A percentile compares a stretch with the other conserved stretches of the same genome.
These are phyloP conservation scores for Rhizopus sp. DNA, from an alignment of 371 early-diverging fungal genomes.

Conservation along the genomic window DNA sequence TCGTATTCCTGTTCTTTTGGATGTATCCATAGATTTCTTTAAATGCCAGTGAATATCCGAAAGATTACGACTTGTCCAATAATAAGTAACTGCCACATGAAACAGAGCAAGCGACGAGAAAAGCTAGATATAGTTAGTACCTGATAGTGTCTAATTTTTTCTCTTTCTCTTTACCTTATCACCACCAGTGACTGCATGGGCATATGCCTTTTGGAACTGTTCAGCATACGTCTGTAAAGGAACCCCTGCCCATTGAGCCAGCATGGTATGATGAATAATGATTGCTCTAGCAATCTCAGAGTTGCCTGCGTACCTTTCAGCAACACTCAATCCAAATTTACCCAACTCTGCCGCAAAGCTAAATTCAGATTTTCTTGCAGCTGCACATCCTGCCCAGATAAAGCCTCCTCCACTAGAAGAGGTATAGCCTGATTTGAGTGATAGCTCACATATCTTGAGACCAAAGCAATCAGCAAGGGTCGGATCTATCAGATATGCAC, in stretches of 20 bases:
- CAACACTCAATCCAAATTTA: conserved; percentile 34
- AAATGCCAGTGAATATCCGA: conserved; percentile 37
- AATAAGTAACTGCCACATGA: conserved; percentile 32
- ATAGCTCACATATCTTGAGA: conserved; percentile 39
- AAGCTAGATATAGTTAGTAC: conserved; percentile 15
- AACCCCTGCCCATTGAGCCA: conserved; percentile 43
- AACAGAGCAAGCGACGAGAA: conserved; percentile 43
- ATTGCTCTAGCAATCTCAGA: conserved; percentile 45
- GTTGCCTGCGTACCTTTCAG: conserved; percentile 40
- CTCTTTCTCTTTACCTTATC: conserved; percentile 31
- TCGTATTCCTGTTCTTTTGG: conserved; percentile 27
- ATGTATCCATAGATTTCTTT: conserved; percentile 39
- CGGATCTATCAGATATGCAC: conserved; percentile 46
- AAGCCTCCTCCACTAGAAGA: conserved; percentile 43
- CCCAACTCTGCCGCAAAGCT: conserved; percentile 38
- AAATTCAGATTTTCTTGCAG: conserved; percentile 34
- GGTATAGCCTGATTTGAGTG: conserved; percentile 35
- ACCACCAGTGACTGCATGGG: conserved; percentile 44
- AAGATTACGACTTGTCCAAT: conserved; percentile 38
- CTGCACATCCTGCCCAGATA: conserved; percentile 41
- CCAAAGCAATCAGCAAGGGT: conserved; percentile 37
- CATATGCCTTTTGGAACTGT: conserved; percentile 42
- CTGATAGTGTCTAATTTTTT: not conserved
- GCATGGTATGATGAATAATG: conserved; percentile 34
- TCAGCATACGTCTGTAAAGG: conserved; percentile 34